Percentiles rank a stretch among this genome's conserved stretches.
These are phyloP conservation scores for Penicillium digitatum DNA, from an alignment of 2,329 filamentous ascomycete genomes.

Conservation along the genomic window DNA sequence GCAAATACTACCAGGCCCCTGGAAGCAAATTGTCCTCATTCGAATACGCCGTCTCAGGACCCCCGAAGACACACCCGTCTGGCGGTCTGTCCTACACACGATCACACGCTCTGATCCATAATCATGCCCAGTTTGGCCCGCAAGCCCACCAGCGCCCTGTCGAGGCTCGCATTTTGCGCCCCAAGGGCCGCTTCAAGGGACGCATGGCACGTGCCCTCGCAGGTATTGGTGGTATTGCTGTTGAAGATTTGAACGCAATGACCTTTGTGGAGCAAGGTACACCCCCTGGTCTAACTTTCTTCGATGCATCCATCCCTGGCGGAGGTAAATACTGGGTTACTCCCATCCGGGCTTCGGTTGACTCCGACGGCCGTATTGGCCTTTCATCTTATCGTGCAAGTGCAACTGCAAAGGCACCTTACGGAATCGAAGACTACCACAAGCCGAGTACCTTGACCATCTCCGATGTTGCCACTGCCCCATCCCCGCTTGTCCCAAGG, in stretches of 20 bases:
- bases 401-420: constrained; percentile 33
- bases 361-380: constrained; percentile 44
- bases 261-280: constrained; percentile 33
- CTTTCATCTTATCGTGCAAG: constrained; percentile 37
- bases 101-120: constrained; percentile 52
- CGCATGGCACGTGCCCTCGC: constrained; percentile 32
- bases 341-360: constrained; percentile 45
- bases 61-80: constrained; percentile 61
- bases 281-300: constrained; percentile 41
- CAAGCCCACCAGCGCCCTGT: constrained; percentile 52
- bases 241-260: constrained; percentile 38
- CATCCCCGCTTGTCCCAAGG: constrained; percentile 28
- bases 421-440: constrained; percentile 36
- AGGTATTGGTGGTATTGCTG: constrained; percentile 42
- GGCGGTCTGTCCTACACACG: constrained; percentile 61
- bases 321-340: constrained; percentile 53
- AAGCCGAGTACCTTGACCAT: constrained; percentile 28
- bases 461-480: constrained; percentile 25
- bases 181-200: constrained; percentile 39
- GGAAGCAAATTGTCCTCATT: constrained; percentile 36
- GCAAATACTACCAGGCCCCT: constrained; percentile 35
- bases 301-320: constrained; percentile 46
- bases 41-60: constrained; percentile 47
- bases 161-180: constrained; percentile 55
- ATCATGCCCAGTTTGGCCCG: constrained; percentile 60